A percentile compares a stretch with the other conserved stretches of the same genome.
Conservation (phyloP, 1,284 basidiomycete species). For the Heterobasidion annosum region DNA sequence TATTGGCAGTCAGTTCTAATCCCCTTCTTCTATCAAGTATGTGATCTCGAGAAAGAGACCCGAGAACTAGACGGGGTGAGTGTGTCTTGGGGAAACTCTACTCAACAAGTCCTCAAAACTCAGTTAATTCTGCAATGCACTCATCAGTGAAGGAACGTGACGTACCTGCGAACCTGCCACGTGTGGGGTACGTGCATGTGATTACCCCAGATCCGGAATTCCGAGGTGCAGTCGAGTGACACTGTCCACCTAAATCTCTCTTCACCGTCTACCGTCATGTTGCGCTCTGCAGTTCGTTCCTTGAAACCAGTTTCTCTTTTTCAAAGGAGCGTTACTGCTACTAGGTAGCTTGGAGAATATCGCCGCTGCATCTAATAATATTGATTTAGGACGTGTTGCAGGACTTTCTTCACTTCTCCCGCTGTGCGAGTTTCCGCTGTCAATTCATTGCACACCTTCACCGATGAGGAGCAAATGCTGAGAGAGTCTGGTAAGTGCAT, state of each 20-base stretch:
- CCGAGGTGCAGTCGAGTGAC: neutral
- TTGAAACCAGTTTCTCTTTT: neutral
- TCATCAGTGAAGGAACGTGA: no score
- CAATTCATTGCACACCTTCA: slow-evolving; percentile 71
- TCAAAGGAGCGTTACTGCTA: neutral
- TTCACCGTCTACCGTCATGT: slow-evolving; percentile 1
- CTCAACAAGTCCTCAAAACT: no score
- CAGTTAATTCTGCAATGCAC: no score
- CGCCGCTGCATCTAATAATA: neutral
- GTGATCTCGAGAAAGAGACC: no score
- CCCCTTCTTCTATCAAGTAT: no score
- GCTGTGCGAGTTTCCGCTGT: slow-evolving; percentile 15
- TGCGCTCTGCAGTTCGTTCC: neutral
- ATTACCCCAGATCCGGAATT: neutral
- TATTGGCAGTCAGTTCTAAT: no score
- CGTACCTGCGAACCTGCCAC: neutral
- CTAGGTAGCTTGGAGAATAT: neutral
- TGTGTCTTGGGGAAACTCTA: no score
- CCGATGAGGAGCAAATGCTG: slow-evolving; percentile 89
- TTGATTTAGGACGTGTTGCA: slow-evolving; percentile 10
- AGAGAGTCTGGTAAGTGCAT: slow-evolving; percentile 69
- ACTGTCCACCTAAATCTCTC: neutral
- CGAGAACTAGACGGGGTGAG: no score
- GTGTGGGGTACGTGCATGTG: neutral
- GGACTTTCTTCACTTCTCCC: slow-evolving; percentile 32